Evolutionary conservation across 345 rosid species (phyloP).

Genomic region (Aethionema arabicum): DNA sequence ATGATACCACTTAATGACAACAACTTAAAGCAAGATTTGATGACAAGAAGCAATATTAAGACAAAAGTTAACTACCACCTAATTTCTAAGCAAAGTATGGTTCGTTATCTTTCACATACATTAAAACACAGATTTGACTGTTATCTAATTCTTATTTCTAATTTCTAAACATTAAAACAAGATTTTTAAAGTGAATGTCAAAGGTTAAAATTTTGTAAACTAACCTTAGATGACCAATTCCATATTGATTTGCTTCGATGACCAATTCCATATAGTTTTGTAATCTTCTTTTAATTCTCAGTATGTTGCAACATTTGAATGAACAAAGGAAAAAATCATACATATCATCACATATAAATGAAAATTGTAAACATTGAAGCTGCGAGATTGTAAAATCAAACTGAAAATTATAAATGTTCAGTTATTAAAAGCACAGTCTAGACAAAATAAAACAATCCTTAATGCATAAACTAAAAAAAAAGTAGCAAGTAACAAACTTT

Average conservation of each 20-base stretch:
- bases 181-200: too few relatives aligned
- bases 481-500: background rate
- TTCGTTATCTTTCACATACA: too few relatives aligned
- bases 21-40: too few relatives aligned
- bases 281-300: slow-evolving; percentile 80
- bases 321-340: background rate
- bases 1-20: too few relatives aligned
- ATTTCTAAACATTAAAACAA: too few relatives aligned
- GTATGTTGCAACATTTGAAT: slow-evolving; percentile 57
- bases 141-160: too few relatives aligned
- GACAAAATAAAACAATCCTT: slow-evolving; percentile 2
- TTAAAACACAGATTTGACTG: too few relatives aligned
- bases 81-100: too few relatives aligned
- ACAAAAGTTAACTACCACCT: too few relatives aligned
- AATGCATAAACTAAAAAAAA: background rate
- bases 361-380: slow-evolving; percentile 86
- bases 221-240: slow-evolving; percentile 87
- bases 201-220: slow-evolving; percentile 19
- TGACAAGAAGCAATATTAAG: too few relatives aligned
- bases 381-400: slow-evolving; percentile 91
- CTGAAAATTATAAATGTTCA: slow-evolving; percentile 44
- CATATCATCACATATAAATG: slow-evolving; percentile 35
- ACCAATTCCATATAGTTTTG: slow-evolving; percentile 75
- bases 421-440: background rate
- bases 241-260: slow-evolving; percentile 75